Base-by-base conservation (phyloP, 2,329 filamentous ascomycete species). In the Alternaria dauci region DNA sequence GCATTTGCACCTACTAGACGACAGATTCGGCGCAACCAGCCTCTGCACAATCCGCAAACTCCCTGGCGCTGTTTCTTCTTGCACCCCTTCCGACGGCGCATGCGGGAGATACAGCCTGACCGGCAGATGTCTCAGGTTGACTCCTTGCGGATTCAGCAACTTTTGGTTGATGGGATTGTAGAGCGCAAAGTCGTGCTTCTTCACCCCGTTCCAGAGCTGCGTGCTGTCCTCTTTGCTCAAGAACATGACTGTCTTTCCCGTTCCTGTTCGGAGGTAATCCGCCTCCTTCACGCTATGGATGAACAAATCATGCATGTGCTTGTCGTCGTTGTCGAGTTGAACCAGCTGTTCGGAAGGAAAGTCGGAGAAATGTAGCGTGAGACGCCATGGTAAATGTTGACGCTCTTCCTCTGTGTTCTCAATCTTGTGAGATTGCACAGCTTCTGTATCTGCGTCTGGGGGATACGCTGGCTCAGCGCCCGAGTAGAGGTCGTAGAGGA, bases 211-310 rank as follows among this genome's bases (percentile, higher is more conserved):
- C 93, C 94, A 97, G 34, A 97, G 83, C 32, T 90, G 87, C 8
- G 89, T 92, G 14, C 92, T 95, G 76, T 96, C 89, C 46, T 91
- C 88, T 76, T 93, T 94, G 62, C 90, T 93, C 72, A 97, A 82
- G 55, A 89, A 90, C 92, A 97, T 96, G 72, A 96, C 94, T 62
- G 91, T 90, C 76, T 94, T 93, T 16, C 92, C 93, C 55, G 91
- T 95, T 44, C 93, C 93, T 69, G 95, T 94, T 52, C 94, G 88
- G 52, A 96, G 83, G 69, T 93, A 96, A 78, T 97, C 93, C 30
- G 94, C 93, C 84, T 91, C 89, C 74, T 91, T 91, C 63, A 91
- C 88, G 53, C 84, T 87, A 66, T 91, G 90, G 55, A 89, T 88
- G 71, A 87, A 91, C 0, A 87, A 83, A 73, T 91, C 89, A 61